phyloP scores from a whole-genome alignment of 345 rosid species.

The Arabidopsis thaliana region TAIR10.1 NC_003076.8:23142501-23143000 shows the following conservation, averaged over 20 bases:
- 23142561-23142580: neutral
- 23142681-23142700: neutral
- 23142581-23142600: too few species aligned
- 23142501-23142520: neutral
- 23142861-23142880: constrained; percentile 25
- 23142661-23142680: constrained; percentile 6
- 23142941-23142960: constrained; percentile 45
- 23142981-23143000: constrained; percentile 33
- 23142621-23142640: neutral
- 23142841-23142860: constrained; percentile 36
- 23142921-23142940: constrained; percentile 43
- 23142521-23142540: neutral
- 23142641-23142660: too few species aligned
- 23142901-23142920: constrained; percentile 45
- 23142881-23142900: constrained; percentile 11
- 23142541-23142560: neutral
- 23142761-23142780: neutral
- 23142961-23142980: constrained; percentile 40
- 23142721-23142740: neutral
- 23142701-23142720: neutral
- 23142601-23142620: neutral
- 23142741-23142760: neutral
- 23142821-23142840: constrained; percentile 38
- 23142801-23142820: constrained; percentile 42
- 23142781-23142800: constrained; percentile 30